phyloP scores from a whole-genome alignment of 148 eudicot species.

The Rhododendron kiyosumense region DNA sequence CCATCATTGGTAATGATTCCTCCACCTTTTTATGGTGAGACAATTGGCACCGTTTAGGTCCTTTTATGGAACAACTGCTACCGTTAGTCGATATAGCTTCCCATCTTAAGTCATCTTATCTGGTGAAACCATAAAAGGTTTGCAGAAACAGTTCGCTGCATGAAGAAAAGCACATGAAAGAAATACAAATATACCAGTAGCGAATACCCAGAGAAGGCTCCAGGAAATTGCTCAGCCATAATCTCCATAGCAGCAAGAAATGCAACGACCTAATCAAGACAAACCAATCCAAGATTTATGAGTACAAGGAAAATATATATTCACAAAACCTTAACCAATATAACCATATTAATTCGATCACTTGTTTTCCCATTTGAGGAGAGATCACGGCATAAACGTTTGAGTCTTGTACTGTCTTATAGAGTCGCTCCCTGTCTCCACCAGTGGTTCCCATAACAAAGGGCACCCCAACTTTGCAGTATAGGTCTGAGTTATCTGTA shows the following conservation, averaged over 20 bases:
- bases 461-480: too few species aligned
- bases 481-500: too few species aligned
- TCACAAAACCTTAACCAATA: slow-evolving; percentile 1
- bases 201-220: slow-evolving; percentile 83
- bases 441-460: slow-evolving; percentile 98
- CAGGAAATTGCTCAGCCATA: slow-evolving; percentile 92
- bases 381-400: slow-evolving; percentile 83
- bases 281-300: neutral
- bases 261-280: slow-evolving; percentile 71
- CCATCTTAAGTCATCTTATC: neutral
- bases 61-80: neutral
- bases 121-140: neutral
- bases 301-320: neutral
- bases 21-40: neutral
- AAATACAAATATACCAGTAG: slow-evolving; percentile 37
- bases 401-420: slow-evolving; percentile 68
- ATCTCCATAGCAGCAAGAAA: slow-evolving; percentile 97
- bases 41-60: neutral
- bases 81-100: neutral
- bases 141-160: neutral
- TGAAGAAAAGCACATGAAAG: neutral
- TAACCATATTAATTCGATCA: slow-evolving; percentile 5
- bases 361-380: slow-evolving; percentile 99
- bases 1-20: neutral
- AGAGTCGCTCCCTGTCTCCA: slow-evolving; percentile 80